Conservation (phyloP, 768 basidiomycete genomes). For the Boletus subparvulus region DNA sequence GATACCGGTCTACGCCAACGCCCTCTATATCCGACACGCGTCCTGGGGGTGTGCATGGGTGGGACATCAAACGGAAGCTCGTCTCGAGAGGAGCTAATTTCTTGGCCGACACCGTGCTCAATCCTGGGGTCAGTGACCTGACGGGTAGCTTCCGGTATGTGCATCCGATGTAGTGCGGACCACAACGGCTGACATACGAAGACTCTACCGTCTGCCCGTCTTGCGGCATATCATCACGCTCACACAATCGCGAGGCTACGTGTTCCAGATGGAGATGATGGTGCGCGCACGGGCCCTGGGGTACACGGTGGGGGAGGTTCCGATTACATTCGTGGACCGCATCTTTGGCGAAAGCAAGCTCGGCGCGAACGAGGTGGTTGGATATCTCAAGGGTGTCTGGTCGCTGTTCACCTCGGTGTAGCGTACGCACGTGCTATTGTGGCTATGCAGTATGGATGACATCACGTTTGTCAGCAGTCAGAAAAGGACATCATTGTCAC, state of each 20-base stretch:
- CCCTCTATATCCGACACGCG: slow-evolving; percentile 56
- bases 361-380: slow-evolving; percentile 83
- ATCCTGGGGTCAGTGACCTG: slow-evolving; percentile 84
- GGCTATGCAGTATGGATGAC: slow-evolving; percentile 14
- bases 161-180: background rate
- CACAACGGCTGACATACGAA: slow-evolving; percentile 25
- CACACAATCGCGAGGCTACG: slow-evolving; percentile 86
- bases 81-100: slow-evolving; percentile 90
- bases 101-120: slow-evolving; percentile 80
- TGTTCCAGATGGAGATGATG: slow-evolving; percentile 99
- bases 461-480: slow-evolving; percentile 23
- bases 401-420: slow-evolving; percentile 72
- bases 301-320: slow-evolving; percentile 86
- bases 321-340: slow-evolving; percentile 93
- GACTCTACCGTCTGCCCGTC: slow-evolving; percentile 75
- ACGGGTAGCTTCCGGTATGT: slow-evolving; percentile 87
- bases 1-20: slow-evolving; percentile 66
- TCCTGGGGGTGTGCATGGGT: slow-evolving; percentile 88
- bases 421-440: slow-evolving; percentile 9
- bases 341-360: slow-evolving; percentile 94
- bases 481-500: slow-evolving; percentile 7
- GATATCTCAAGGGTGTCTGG: slow-evolving; percentile 86
- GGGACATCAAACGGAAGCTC: slow-evolving; percentile 88
- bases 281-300: slow-evolving; percentile 82
- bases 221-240: slow-evolving; percentile 81